These are phyloP conservation scores for Primulina tabacum DNA, from an alignment of 257 asterid species.

Conservation along the genomic window DNA sequence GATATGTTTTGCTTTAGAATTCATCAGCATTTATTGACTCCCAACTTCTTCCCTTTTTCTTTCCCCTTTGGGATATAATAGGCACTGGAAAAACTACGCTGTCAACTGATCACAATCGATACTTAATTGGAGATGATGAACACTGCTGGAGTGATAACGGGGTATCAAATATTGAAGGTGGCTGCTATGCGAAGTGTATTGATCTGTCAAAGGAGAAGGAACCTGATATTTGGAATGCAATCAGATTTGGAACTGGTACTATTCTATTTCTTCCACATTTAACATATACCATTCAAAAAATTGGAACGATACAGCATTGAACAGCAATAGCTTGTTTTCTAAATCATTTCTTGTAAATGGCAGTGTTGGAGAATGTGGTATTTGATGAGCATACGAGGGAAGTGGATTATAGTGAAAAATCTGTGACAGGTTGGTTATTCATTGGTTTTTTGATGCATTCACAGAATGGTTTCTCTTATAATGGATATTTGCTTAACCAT, in stretches of 20 bases:
- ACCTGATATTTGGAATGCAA: constrained; percentile 99
- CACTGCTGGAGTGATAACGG: constrained; percentile 98
- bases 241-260: constrained; percentile 94
- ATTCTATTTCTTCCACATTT: background rate
- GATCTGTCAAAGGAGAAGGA: constrained; percentile 90
- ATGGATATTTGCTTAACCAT: too few relatives aligned
- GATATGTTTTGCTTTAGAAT: constrained; percentile 4
- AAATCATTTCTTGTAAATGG: constrained; percentile 3
- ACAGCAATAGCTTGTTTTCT: background rate
- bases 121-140: constrained; percentile 93
- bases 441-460: background rate
- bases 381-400: constrained; percentile 91
- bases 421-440: constrained; percentile 73
- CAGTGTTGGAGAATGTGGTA: constrained; percentile 92
- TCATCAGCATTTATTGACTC: constrained; percentile 13
- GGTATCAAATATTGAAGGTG: constrained; percentile 94
- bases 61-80: constrained; percentile 19
- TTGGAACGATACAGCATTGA: background rate
- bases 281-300: background rate
- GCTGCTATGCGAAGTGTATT: constrained; percentile 97
- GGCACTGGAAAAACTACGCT: constrained; percentile 99
- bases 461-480: background rate
- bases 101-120: constrained; percentile 91
- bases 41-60: background rate
- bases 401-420: constrained; percentile 82